A percentile compares a stretch with the other conserved stretches of the same genome.
Evolutionary conservation across 108 stramenopile species (phyloP).

Genomic region (Nitzschia putrida): DNA sequence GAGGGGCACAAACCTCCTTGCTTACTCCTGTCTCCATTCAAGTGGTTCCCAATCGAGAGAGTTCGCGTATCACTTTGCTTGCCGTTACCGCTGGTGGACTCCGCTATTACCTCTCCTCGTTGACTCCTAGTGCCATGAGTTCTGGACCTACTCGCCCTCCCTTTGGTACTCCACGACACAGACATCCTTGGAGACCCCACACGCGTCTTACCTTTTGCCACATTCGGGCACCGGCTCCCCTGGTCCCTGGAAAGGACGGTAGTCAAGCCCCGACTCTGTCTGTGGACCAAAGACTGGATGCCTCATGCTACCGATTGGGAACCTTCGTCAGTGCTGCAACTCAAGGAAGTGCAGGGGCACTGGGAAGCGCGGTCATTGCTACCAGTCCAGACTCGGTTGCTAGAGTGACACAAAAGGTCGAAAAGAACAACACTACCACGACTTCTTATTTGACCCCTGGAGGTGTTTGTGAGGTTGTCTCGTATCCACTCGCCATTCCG

Average conservation of each 20-base stretch:
- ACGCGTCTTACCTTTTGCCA: slow-evolving; percentile 75
- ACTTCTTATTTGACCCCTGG: slow-evolving; percentile 42
- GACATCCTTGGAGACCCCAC: slow-evolving; percentile 35
- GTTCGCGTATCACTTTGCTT: slow-evolving; percentile 70
- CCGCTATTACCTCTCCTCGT: slow-evolving; percentile 74
- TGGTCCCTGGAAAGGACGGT: slow-evolving; percentile 2
- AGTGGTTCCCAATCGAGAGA: slow-evolving; percentile 65
- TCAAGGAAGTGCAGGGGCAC: background rate
- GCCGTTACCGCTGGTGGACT: slow-evolving; percentile 80
- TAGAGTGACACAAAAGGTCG: slow-evolving; percentile 26
- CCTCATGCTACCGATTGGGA: slow-evolving; percentile 58
- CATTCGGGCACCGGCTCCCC: slow-evolving; percentile 76
- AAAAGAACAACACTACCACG: slow-evolving; percentile 20
- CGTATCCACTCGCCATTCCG: slow-evolving; percentile 58
- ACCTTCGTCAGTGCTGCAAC: slow-evolving; percentile 65
- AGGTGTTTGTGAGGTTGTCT: slow-evolving; percentile 71
- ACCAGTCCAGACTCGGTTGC: slow-evolving; percentile 57
- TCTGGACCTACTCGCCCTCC: slow-evolving; percentile 24
- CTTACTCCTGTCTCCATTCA: slow-evolving; percentile 74
- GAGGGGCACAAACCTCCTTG: slow-evolving; percentile 7
- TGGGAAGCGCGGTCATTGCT: slow-evolving; percentile 65
- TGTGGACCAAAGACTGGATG: slow-evolving; percentile 42
- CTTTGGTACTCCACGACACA: slow-evolving; percentile 28
- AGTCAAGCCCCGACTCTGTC: slow-evolving; percentile 14
- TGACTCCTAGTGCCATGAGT: slow-evolving; percentile 35